Evolutionary conservation across 139 green algal species (phyloP).

Genomic region (Chlorella sp.): DNA sequence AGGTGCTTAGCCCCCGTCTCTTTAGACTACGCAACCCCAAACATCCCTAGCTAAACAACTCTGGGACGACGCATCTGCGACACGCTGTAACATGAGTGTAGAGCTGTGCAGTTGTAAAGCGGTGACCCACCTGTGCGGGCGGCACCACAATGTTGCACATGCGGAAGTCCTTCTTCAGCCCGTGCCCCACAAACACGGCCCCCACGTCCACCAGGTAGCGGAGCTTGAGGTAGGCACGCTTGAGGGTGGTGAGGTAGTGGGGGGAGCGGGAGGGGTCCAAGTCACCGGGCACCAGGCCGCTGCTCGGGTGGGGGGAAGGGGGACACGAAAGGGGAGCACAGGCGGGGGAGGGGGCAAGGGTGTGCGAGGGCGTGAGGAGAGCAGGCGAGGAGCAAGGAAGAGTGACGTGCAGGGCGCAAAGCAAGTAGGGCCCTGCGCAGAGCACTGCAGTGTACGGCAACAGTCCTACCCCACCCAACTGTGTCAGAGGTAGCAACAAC

Average conservation of each 20-base stretch:
- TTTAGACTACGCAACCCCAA: no score
- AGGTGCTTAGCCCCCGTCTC: no score
- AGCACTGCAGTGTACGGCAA: no score
- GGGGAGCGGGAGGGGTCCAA: slow-evolving; percentile 74
- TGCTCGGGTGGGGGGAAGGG: slow-evolving; percentile 16
- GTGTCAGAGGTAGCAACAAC: neutral
- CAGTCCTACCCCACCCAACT: no score
- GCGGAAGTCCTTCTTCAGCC: slow-evolving; percentile 94
- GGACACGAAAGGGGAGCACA: neutral
- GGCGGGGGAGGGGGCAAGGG: neutral
- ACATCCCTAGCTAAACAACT: no score
- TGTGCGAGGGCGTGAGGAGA: neutral
- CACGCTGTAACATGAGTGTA: no score
- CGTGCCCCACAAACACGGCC: slow-evolving; percentile 94
- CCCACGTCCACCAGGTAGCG: slow-evolving; percentile 88
- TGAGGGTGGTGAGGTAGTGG: slow-evolving; percentile 92
- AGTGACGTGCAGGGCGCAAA: neutral
- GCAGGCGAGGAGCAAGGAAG: neutral
- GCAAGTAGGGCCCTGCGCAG: neutral
- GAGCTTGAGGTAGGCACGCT: slow-evolving; percentile 87
- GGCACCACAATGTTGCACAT: slow-evolving; percentile 97
- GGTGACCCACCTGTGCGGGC: slow-evolving; percentile 78
- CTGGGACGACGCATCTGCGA: no score
- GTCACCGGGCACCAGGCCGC: slow-evolving; percentile 74
- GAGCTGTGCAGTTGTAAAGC: no score